Evolutionary conservation across 352 stramenopile genomes (phyloP), one percentile per base, ranked within the genome.

Genomic region (Lagenidium giganteum): DNA sequence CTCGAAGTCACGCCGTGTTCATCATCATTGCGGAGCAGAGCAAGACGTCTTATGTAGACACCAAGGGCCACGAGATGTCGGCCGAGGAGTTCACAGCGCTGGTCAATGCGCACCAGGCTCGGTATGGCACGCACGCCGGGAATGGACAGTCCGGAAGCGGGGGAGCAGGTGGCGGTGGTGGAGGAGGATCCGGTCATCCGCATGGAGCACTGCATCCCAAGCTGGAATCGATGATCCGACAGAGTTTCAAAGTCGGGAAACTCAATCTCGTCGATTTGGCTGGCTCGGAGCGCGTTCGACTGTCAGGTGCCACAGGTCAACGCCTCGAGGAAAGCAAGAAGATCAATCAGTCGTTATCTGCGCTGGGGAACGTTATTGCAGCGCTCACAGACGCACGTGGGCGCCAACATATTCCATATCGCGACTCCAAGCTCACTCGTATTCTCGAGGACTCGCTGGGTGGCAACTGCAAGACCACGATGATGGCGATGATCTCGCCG

Each of bases 401-500:
- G 1, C 58, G 87, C 8, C 79, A 95, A 59, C 91, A 98, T 42
- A 96, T 98, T 40, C 91, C 88, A 12, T 97, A 98, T 42, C 82
- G 91, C 17, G 90, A 97, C 48, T 93, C 70, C 20, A 97, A 97
- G 52, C 83, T 97, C n/a, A 97, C 89, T 12, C 70, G 89, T 5
- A 96, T 97, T 32, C 50, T 97, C 5, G 77, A 94, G 43, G 79
- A 94, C 47, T 88, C 75, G 12, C 53, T 96, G 0, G 85, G 86
- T 18, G 86, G 87, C 5, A 97, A 98, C 50, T 98, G 92, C 69
- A 97, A 96, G 59, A 98, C 92, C 9, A 96, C 87, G 16, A 97
- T 98, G 93, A 97, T 98, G 79, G 91, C 88, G 4, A 97, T 97
- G 87, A 91, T 98, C 50, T 96, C 78, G 4, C 92, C 93, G n/a